phyloP scores from a whole-genome alignment of 2,329 filamentous ascomycete genomes.

The Penicillium frequentans region DNA sequence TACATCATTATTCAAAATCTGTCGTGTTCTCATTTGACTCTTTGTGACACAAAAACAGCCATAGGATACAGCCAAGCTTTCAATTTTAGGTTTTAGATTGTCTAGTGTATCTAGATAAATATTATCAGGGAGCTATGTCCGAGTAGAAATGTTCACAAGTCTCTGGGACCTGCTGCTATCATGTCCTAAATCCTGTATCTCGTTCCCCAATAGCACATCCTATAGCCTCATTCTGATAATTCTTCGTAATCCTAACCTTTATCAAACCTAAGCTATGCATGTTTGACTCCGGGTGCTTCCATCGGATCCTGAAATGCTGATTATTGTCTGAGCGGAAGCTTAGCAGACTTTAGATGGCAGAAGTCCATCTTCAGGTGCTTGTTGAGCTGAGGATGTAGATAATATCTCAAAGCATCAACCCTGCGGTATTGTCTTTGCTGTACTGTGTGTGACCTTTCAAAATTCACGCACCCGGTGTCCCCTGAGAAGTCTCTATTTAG shows the following conservation, averaged over 20 bases:
- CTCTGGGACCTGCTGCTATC: neutral
- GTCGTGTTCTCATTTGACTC: neutral
- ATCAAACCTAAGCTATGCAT: neutral
- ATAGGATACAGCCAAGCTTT: constrained; percentile 11
- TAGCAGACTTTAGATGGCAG: neutral
- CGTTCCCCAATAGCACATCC: neutral
- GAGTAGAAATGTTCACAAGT: neutral
- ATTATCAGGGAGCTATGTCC: neutral
- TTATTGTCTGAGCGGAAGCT: constrained; percentile 8
- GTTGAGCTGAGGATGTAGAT: neutral
- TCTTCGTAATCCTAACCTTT: neutral
- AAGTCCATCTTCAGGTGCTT: too few relatives aligned
- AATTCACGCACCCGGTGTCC: neutral
- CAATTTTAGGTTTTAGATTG: neutral
- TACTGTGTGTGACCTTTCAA: constrained; percentile 7
- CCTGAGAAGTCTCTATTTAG: neutral
- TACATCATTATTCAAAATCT: constrained; percentile 3
- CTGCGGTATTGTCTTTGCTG: constrained; percentile 4
- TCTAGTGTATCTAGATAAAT: neutral
- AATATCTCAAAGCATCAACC: neutral
- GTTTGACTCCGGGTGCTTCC: neutral
- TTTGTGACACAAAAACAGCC: constrained; percentile 15
- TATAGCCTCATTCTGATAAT: neutral
- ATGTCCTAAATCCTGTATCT: neutral
- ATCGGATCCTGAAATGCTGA: neutral